Evolutionary conservation across 331 rosid species (phyloP), one percentile per base, ranked within the genome.

Genomic region (Cydonia oblonga): DNA sequence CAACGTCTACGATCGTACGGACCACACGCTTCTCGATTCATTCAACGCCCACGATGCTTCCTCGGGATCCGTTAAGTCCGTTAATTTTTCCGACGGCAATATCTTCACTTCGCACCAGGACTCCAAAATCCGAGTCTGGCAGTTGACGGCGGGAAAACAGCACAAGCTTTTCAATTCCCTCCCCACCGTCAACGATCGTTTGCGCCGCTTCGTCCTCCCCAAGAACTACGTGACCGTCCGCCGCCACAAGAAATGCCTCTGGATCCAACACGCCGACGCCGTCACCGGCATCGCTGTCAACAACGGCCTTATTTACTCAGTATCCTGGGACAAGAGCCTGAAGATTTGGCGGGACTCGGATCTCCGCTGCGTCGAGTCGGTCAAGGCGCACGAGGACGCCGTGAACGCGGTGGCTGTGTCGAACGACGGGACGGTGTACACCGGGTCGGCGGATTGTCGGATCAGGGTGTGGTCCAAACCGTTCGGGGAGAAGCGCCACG

Each of bases 201-300:
- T 83, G 2, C 78, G 79, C 71, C 85, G 90, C 16, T 83, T 73
- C 64, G 11, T 72, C 1, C 76, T 83, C 33, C 90, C 87, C 8
- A 81, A 40, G 22, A 86, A 81, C 80, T 80, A 86, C 77, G 85
- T 78, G 32, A 76, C 23, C 60, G 67, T 86, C 70, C 87, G 87
- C 28, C 87, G 90, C 54, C 90, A 86, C 77, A 81, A 78, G 72
- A 78, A 74, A 13, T 68, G 78, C 40, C 90, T 86, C 75, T 86
- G 87, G 90, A 86, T 86, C 13, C 75, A 80, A 26, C 90, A 86
- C 67, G 77, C 83, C 2, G 87, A 85, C 80, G 87, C 87, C 33
- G 81, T 85, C n/a, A 75, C 87, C 1, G 85, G 81, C 59, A 69
- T 85, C 67, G 78, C 87, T 51, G 84, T 80, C 3, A 52, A 76